Base-by-base conservation (phyloP, 2,329 filamentous ascomycete species). In the Venturia effusa region DNA sequence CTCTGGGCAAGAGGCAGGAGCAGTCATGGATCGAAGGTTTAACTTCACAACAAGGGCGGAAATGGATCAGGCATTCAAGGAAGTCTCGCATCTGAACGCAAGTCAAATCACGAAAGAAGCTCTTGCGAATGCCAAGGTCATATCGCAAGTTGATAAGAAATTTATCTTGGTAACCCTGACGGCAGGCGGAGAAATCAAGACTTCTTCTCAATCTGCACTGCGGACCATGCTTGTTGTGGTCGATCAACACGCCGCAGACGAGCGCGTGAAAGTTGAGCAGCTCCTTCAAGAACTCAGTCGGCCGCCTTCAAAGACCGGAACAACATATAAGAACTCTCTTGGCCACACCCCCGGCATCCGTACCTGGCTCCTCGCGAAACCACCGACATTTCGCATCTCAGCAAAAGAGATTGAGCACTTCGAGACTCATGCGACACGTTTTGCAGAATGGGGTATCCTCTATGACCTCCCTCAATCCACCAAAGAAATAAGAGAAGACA, bases 191-290 rank as follows among this genome's bases (percentile, higher is more conserved):
- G 41, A 32, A 6, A n/a, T 34, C 11, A 27, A 51, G 48, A 63
- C 24, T 34, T n/a, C 19, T 32, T 22, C 2, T 43, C 51, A 34
- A n/a, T n/a, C n/a, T 48, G 39, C 61, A 55, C 19, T 22, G 59
- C 62, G 15, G 48, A 57, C 67, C 2, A 68, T 85, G 1, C 76
- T 97, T 4, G 81, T 96, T 0, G 79, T 97, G 45, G 81, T 97
- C 6, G 94, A 99, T 70, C 94, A 99, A 71, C 94, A 99, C 72
- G 94, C 94, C 0, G 94, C 92, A 3, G 93, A 97, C 72, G 94
- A 99, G 76, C 83, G 94, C 57, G 86, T 89, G 67, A 86, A 87
- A 1, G 83, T 97, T 0, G 94, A 99, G 71, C 72, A 74, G 0
- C 79, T 99, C 0, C 85, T 95, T 72, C 66, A 71, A 30, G 80